Base-by-base conservation (phyloP, 192 early-diverging fungal species). In the Thamnidium elegans region DNA sequence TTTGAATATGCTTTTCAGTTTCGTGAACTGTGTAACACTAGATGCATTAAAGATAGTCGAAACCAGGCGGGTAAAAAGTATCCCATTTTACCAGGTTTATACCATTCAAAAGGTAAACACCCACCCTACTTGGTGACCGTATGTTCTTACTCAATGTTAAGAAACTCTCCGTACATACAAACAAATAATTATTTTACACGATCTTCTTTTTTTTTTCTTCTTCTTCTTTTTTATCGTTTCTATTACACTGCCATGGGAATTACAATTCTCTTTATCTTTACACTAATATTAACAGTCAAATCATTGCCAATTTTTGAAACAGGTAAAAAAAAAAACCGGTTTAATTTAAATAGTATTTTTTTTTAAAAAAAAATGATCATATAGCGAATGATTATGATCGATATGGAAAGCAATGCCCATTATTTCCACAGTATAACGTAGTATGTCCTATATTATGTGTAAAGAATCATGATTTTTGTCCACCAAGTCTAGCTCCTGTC, bases 361-460 rank as follows among this genome's bases (percentile, higher is more conserved):
- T 26, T 26, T 26, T 26, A 26, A 26, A 26, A 26, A 26, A 26
- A 26, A 26, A 26, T 26, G 3, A 26, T 26, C 1, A 26, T 31
- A 55, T 46, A 75, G 73, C 50, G 23, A 87, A 85, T 74, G 73
- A 73, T 66, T 65, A 76, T 2, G 81, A 84, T 56, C 78, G 66
- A 17, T 39, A 75, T 5, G 82, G 83, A 5, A 73, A 82, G 11
- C 47, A 65, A 1, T 87, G 86, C 42, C 84, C 82, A 17, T 66
- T 87, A 48, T 50, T 70, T 14, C 71, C 76, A 21, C 67, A 76
- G 4, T 59, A 51, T 15, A 81, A 81, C 26, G 54, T 85, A 11
- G 21, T 15, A 0, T 87, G 86, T 53, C 86, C 86, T 1, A 26
- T 72, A 0, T 66, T 87, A 20, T 87, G 85, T 46, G 85, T 85